Percentiles rank a stretch among this genome's conserved stretches.
phyloP scores from a whole-genome alignment of 306 rosid species.

The Trichosanthes cucumerina region DNA sequence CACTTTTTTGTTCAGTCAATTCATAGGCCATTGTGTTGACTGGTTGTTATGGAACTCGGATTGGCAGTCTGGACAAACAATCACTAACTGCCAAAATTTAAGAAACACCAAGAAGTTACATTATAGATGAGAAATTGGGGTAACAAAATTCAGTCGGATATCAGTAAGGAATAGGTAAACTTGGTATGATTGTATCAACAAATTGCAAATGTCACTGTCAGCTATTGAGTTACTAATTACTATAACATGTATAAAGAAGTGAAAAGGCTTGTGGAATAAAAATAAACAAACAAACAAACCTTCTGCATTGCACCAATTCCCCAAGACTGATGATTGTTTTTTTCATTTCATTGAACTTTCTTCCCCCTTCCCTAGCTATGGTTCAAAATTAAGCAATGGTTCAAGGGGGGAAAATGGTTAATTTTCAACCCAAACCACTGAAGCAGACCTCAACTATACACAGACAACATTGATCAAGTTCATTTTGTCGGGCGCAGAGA shows the following conservation, averaged over 20 bases:
- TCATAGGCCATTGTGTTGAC: conserved; percentile 51
- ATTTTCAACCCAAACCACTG: background rate
- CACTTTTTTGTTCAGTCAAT: conserved; percentile 65
- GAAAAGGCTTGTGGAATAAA: background rate
- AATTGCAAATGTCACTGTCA: background rate
- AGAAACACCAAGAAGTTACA: background rate
- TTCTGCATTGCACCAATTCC: background rate
- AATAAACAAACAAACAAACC: background rate
- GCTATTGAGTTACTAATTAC: background rate
- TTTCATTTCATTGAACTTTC: background rate
- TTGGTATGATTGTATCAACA: background rate
- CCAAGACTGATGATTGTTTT: too few species aligned
- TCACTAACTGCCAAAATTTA: background rate
- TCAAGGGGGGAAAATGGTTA: background rate
- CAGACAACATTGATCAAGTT: background rate
- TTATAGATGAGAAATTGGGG: background rate
- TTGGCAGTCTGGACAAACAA: background rate
- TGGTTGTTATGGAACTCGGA: background rate
- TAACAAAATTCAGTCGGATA: background rate
- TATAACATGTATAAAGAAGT: background rate
- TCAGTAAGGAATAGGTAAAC: background rate
- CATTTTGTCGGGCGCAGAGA: background rate
- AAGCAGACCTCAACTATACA: background rate
- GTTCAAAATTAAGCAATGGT: background rate
- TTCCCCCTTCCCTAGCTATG: background rate